phyloP scores from a whole-genome alignment of 352 stramenopile species.

The Pythium monospermum region DNA sequence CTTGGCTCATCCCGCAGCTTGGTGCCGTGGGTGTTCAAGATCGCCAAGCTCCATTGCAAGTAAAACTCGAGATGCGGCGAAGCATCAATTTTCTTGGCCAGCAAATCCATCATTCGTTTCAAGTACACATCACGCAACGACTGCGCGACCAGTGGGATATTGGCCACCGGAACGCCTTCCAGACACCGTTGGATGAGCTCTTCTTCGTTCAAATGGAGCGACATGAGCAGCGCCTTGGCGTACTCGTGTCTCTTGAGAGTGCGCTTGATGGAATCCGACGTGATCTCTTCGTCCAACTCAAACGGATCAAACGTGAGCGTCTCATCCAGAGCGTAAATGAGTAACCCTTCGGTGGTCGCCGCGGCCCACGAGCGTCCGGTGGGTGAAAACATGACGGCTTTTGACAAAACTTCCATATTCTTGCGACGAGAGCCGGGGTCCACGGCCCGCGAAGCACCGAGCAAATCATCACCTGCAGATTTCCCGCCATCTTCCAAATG shows the following conservation, averaged over 20 bases:
- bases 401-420: conserved; percentile 85
- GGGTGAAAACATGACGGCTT: conserved; percentile 95
- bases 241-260: conserved; percentile 89
- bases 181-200: conserved; percentile 90
- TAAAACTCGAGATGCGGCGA: conserved; percentile 98
- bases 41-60: conserved; percentile 91
- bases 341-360: conserved; percentile 96
- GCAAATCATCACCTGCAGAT: conserved; percentile 43
- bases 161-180: conserved; percentile 86
- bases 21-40: conserved; percentile 92
- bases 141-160: conserved; percentile 88
- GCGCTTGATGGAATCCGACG: conserved; percentile 87
- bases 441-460: conserved; percentile 86
- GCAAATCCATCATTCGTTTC: conserved; percentile 88
- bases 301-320: conserved; percentile 98
- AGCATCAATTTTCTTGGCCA: conserved; percentile 90
- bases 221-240: conserved; percentile 93
- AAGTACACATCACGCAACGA: conserved; percentile 90
- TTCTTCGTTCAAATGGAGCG: conserved; percentile 96
- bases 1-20: conserved; percentile 74
- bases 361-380: conserved; percentile 96
- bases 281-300: conserved; percentile 97
- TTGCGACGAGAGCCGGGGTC: conserved; percentile 88
- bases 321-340: conserved; percentile 96
- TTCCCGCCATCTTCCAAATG: conserved; percentile 29